Evolutionary conservation across 1,284 basidiomycete species (phyloP), one percentile per base, ranked within the genome.

Genomic region (Flammula alnicola): DNA sequence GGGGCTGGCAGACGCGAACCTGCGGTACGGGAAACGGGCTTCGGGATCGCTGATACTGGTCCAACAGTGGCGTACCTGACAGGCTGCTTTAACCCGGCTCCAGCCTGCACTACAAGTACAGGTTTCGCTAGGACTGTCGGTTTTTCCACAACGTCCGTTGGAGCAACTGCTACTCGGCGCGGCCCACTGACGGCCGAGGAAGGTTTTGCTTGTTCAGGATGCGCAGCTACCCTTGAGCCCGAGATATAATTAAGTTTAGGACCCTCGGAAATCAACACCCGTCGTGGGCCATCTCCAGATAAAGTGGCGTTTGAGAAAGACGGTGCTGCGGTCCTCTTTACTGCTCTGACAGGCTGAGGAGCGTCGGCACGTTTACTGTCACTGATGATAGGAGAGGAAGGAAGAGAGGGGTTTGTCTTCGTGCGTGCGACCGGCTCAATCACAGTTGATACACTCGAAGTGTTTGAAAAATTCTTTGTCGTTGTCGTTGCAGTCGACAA

Each of bases 261-360:
- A 14, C 56, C 62, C 35, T 71, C 66, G 37, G 58, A 52, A 26
- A 67, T 56, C 29, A 63, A 54, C 11, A 70, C 63, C n/a, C 71
- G 65, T 49, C 66, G 64, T 43, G 71, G 69, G 3, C 69, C 68
- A 45, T 50, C 48, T 23, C 51, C 61, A 29, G 50, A 35, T 40
- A 44, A 37, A 20, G 43, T 46, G 23, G 38, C 38, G 10, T 43
- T 32, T 30, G 45, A 26, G 35, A 47, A 9, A 5, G 54, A 16
- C 42, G 50, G 27, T 27, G 49, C 43, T 33, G 60, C 29, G 38
- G 29, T 31, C 47, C 35, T 57, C 32, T 33, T 57, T n/a, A 47
- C 11, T 20, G 42, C 32, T 33, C 39, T 33, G 25, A 36, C 33
- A 29, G 54, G 33, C 26, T 47, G 52, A 14, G 27, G 27, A 23